Evolutionary conservation across 2,329 filamentous ascomycete genomes (phyloP), one percentile per base, ranked within the genome.

Genomic region (Cadophora sp.): DNA sequence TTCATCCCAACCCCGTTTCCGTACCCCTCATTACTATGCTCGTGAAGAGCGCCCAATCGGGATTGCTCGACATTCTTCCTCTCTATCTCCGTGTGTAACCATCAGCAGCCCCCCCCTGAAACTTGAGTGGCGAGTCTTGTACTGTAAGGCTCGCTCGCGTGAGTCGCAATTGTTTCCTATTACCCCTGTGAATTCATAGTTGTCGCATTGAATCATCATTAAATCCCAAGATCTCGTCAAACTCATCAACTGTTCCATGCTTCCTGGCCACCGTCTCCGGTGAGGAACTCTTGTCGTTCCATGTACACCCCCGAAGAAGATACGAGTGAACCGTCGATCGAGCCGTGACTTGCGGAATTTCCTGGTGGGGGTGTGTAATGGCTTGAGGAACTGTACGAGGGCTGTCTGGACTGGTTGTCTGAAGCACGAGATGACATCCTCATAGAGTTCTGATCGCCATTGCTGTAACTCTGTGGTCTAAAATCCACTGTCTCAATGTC

Each of bases 401-500:
- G 62, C 53, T 73, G 69, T 64, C 74, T 68, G 22, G 67, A 70
- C 24, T 71, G 68, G 24, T 62, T 61, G 13, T 71, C 69, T 18
- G 64, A 36, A 22, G 66, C 36, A 20, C 67, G 68, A 51, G 68
- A 63, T 18, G 64, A 48, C 24, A 73, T 36, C 58, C 70, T 70
- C 56, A 72, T 68, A 18, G 66, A 65, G 27, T 68, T 45, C 24
- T 69, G 67, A 18, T 72, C 66, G 20, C 36, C 62, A 22, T 61
- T 68, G 48, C 43, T 64, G 55, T 74, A 75, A 51, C 55, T 69
- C 45, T 76, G 73, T 30, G 75, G 75, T 55, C 73, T 67, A 63
- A 76, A 75, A 63, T 76, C 75, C 43, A 76, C 72, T 5, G 74
- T 75, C 56, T 74, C 73, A 61, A 77, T 76, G 41, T 78, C 76